Evolutionary conservation across 1,284 basidiomycete genomes (phyloP), one percentile per base, ranked within the genome.

Genomic region (Cyathus olla): DNA sequence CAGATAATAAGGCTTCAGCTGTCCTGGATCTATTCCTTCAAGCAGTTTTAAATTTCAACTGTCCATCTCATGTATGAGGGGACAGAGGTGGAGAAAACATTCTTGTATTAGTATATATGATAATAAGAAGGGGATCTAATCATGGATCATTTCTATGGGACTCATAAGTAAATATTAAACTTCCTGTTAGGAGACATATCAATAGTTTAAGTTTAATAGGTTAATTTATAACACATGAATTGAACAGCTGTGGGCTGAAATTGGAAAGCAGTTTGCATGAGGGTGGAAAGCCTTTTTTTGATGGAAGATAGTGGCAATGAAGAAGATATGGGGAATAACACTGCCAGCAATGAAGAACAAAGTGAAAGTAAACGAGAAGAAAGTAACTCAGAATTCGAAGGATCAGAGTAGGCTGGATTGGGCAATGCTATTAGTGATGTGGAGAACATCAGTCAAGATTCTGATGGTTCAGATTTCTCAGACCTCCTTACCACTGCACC

Each of bases 211-310:
- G 8, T 49, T 49, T 24, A 8, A 10, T 24, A 49, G 47, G 6
- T 27, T 13, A 15, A 26, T n/a, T 19, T 24, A 49, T 26, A 85
- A 84, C 64, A 79, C 75, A 0, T 68, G 74, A 1, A 83, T 84
- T 57, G 82, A 85, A 56, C 57, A 73, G 0, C 60, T 85, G 0
- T 85, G 82, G 83, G 78, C 82, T 2, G 82, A 85, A 48, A 76
- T 83, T 24, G 79, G 79, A 0, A 46, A 37, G 0, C 72, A 77
- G n/a, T 81, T 83, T 70, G 71, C 53, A 13, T 61, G 77, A 3
- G 24, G 19, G 8, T 85, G 82, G 83, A 46, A 73, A 8, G 81
- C 75, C 1, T 84, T 84, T 57, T 84, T 85, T 56, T n/a, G n/a
- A n/a, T n/a, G n/a, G n/a, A n/a, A n/a, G n/a, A n/a, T n/a, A n/a